Evolutionary conservation across 192 early-diverging fungal genomes (phyloP).

Genomic region (Dispira simplex): DNA sequence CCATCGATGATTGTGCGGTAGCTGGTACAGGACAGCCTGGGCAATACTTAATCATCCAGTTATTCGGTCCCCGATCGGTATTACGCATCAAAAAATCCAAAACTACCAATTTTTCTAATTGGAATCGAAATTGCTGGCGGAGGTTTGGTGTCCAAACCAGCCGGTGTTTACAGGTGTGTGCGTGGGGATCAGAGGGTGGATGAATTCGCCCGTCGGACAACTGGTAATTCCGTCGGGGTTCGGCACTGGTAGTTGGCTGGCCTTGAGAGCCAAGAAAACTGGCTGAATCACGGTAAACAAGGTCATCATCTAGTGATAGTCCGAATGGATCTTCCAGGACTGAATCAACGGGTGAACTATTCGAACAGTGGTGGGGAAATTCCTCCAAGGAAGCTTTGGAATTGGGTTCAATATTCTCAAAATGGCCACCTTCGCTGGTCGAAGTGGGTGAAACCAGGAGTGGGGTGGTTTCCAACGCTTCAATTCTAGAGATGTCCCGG

Average conservation of each 20-base stretch:
- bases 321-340: too few relatives aligned
- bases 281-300: neutral
- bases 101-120: conserved; percentile 71
- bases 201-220: too few relatives aligned
- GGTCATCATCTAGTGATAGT: too few relatives aligned
- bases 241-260: neutral
- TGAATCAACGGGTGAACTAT: too few relatives aligned
- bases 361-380: too few relatives aligned
- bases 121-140: conserved; percentile 34
- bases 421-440: neutral
- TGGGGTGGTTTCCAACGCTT: neutral
- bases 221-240: neutral
- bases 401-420: neutral
- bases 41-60: conserved; percentile 80
- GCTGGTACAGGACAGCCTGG: neutral
- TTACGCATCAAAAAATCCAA: conserved; percentile 87
- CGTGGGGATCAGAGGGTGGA: neutral
- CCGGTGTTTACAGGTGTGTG: neutral
- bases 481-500: neutral
- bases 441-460: neutral
- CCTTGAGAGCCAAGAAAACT: neutral
- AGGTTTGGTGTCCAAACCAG: neutral
- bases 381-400: neutral
- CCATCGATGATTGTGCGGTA: too few relatives aligned
- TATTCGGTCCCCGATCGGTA: conserved; percentile 56